These are phyloP conservation scores for Alternaria brassicae DNA, from an alignment of 2,329 filamentous ascomycete species.

Conservation along the genomic window DNA sequence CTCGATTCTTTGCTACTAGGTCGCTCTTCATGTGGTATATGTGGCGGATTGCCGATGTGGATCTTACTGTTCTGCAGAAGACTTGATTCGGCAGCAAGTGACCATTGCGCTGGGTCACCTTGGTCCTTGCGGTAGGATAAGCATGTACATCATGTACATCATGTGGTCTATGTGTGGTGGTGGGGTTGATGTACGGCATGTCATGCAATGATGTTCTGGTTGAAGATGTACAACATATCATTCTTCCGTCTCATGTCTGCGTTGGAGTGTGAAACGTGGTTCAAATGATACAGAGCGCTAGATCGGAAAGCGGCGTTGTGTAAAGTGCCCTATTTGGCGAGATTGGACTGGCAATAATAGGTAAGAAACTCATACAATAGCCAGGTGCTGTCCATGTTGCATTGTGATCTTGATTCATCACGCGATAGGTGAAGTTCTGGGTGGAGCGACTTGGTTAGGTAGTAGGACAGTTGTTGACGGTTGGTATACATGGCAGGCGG, in stretches of 20 bases:
- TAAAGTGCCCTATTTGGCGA: neutral
- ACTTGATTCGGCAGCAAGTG: conserved; percentile 2
- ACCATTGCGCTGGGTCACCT: neutral
- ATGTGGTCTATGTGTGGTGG: conserved; percentile 1
- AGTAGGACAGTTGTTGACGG: neutral
- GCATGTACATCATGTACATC: neutral
- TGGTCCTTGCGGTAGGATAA: neutral
- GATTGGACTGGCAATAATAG: neutral
- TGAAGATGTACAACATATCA: neutral
- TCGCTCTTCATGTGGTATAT: conserved; percentile 99
- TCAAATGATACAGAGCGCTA: neutral
- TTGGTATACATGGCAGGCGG: neutral
- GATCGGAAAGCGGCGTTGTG: neutral
- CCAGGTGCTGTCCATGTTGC: neutral
- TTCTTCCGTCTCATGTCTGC: neutral
- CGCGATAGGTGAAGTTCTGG: neutral
- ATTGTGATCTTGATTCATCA: neutral
- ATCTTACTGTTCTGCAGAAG: conserved; percentile 63
- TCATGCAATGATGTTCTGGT: neutral
- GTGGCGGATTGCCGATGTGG: conserved; percentile 86
- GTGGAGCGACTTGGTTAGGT: neutral
- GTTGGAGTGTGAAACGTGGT: no score
- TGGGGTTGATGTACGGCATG: neutral
- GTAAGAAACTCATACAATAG: neutral
- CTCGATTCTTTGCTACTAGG: conserved; percentile 51